Evolutionary conservation across 768 basidiomycete species (phyloP), one percentile per base, ranked within the genome.

Genomic region (Obba rivulosa): DNA sequence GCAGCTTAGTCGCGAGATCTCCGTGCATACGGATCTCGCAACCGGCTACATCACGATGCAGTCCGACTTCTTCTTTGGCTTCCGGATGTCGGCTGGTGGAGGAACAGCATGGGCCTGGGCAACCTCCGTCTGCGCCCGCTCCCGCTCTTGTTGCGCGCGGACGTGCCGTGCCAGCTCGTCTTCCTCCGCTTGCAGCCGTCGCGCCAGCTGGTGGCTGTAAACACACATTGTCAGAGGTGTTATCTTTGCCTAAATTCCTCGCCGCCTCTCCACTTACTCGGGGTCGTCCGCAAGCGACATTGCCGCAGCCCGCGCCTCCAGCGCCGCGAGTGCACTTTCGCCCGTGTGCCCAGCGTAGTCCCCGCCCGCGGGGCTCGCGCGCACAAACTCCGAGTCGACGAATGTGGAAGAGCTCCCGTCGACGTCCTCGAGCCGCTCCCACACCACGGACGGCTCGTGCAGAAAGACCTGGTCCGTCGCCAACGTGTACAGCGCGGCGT

Each of bases 361-460:
- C 0, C 90, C 90, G 0, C 90, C 92, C 0, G 76, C 79, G 1
- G 90, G 87, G 38, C 70, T 80, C 8, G 85, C 70, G 10, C 63
- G 70, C 31, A 75, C 63, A 49, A 95, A 86, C 40, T 80, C 68
- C 0, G 80, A 77, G 61, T 93, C 91, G 18, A 87, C 87, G 58
- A 92, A 95, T 4, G 78, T 77, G 24, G 86, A 80, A 53, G 73
- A 82, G 2, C 79, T 75, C 1, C 90, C 90, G 51, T 95, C 92
- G 24, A 93, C 76, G 58, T 95, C 93, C 57, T 88, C 89, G 23
- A 96, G 68, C 17, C 85, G 80, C 66, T 96, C 93, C 93, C 93
- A 96, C 3, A 93, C 85, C 21, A 95, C 79, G 16, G 80, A 80
- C 0, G 81, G 72, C 62, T 95, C 92, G 48, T 79, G 64, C 2